Evolutionary conservation across 2,329 filamentous ascomycete species (phyloP).

Genomic region (Myriosclerotinia scirpicola): DNA sequence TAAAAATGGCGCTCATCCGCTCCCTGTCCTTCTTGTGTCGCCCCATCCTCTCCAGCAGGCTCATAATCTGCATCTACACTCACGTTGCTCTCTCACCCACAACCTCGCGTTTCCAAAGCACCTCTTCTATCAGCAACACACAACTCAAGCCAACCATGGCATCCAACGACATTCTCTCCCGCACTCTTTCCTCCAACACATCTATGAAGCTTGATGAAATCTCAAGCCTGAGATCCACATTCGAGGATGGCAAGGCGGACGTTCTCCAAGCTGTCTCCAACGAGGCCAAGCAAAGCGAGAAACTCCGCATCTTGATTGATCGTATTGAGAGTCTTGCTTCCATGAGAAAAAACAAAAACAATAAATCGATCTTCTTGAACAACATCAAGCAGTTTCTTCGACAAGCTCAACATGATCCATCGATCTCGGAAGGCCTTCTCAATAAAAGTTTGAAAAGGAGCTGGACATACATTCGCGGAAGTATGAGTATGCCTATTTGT

Average conservation of each 20-base stretch:
- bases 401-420: constrained; percentile 53
- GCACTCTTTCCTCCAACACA: constrained; percentile 56
- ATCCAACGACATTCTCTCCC: constrained; percentile 44
- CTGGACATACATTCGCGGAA: constrained; percentile 38
- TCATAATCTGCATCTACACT: not conserved
- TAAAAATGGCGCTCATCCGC: not conserved
- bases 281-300: constrained; percentile 38
- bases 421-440: constrained; percentile 49
- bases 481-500: too few relatives aligned
- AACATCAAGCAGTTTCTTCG: constrained; percentile 52
- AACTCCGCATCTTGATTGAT: constrained; percentile 42
- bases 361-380: constrained; percentile 22
- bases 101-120: not conserved
- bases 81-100: not conserved
- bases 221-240: constrained; percentile 50
- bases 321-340: constrained; percentile 41
- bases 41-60: not conserved
- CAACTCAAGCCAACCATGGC: constrained; percentile 36
- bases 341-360: constrained; percentile 37
- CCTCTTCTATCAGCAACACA: too few relatives aligned
- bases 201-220: constrained; percentile 56
- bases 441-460: constrained; percentile 46
- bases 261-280: constrained; percentile 42
- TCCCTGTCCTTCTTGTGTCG: not conserved
- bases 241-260: constrained; percentile 47